Evolutionary conservation across 1,284 basidiomycete species (phyloP).

Genomic region (Neonothopanus nambi): DNA sequence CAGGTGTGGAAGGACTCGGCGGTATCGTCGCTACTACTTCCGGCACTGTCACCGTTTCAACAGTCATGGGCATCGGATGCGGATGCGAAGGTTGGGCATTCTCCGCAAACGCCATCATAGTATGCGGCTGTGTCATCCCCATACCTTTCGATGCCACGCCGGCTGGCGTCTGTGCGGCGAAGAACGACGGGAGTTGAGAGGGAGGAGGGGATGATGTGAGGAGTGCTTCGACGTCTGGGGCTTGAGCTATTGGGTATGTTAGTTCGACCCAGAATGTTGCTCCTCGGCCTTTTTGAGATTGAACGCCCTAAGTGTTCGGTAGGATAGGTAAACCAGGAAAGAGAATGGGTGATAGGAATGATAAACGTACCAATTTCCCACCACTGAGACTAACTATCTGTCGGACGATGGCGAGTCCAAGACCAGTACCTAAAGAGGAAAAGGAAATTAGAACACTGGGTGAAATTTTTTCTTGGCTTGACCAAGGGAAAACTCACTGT

Average conservation of each 20-base stretch:
- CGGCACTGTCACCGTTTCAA: neutral
- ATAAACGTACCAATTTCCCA: conserved; percentile 38
- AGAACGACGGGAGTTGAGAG: no score
- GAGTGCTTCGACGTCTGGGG: conserved; percentile 15
- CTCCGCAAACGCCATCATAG: conserved; percentile 10
- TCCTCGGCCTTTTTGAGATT: conserved; percentile 31
- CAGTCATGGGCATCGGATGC: no score
- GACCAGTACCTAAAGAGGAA: conserved; percentile 32
- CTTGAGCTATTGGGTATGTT: conserved; percentile 24
- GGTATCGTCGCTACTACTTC: neutral
- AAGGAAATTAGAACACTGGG: neutral
- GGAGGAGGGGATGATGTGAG: no score
- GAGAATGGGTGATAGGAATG: neutral
- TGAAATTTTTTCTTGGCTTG: no score
- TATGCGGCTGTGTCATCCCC: no score
- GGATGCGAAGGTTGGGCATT: conserved; percentile 11
- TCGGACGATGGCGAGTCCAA: conserved; percentile 51
- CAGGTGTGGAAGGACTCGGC: neutral
- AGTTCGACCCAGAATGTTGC: conserved; percentile 50
- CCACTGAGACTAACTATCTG: conserved; percentile 50
- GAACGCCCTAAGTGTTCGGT: conserved; percentile 26
- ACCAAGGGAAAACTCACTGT: conserved; percentile 29
- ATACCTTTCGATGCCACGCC: neutral
- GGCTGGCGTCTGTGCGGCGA: conserved; percentile 9
- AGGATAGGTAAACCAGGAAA: neutral